A percentile compares a stretch with the other conserved stretches of the same genome.
phyloP scores from a whole-genome alignment of 441 rosid genomes.

The Gossypium trilobum region DNA sequence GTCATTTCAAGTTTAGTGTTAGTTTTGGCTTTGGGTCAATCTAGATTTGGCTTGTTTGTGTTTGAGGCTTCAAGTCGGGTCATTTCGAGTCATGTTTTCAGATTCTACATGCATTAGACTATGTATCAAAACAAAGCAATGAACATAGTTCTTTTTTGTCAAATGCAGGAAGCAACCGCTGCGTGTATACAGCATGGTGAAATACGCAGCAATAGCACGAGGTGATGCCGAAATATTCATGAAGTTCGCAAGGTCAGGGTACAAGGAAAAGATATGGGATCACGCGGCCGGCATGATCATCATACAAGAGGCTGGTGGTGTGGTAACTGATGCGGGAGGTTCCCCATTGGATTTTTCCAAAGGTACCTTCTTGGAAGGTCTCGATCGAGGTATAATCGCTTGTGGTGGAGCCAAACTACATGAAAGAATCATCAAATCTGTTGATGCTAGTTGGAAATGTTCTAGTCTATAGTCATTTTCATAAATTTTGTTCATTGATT shows the following conservation, averaged over 20 bases:
- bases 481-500: neutral
- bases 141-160: neutral
- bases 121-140: neutral
- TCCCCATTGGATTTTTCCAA: slow-evolving; percentile 47
- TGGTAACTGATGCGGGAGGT: slow-evolving; percentile 61
- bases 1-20: too few relatives aligned
- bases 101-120: neutral
- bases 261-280: slow-evolving; percentile 80
- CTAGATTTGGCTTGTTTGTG: too few relatives aligned
- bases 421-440: slow-evolving; percentile 42
- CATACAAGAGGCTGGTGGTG: slow-evolving; percentile 59
- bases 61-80: too few relatives aligned
- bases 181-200: slow-evolving; percentile 67
- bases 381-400: slow-evolving; percentile 56
- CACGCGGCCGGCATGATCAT: slow-evolving; percentile 60
- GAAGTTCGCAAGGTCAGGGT: slow-evolving; percentile 59
- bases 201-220: slow-evolving; percentile 63
- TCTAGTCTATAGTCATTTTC: slow-evolving; percentile 35
- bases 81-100: too few relatives aligned
- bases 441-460: slow-evolving; percentile 69
- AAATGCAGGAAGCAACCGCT: slow-evolving; percentile 50
- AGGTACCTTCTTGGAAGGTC: slow-evolving; percentile 48
- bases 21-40: too few relatives aligned
- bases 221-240: slow-evolving; percentile 62
- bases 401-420: slow-evolving; percentile 44